Conservation (phyloP, 106 monocot genomes). For the Dioscorea zingiberensis region DNA sequence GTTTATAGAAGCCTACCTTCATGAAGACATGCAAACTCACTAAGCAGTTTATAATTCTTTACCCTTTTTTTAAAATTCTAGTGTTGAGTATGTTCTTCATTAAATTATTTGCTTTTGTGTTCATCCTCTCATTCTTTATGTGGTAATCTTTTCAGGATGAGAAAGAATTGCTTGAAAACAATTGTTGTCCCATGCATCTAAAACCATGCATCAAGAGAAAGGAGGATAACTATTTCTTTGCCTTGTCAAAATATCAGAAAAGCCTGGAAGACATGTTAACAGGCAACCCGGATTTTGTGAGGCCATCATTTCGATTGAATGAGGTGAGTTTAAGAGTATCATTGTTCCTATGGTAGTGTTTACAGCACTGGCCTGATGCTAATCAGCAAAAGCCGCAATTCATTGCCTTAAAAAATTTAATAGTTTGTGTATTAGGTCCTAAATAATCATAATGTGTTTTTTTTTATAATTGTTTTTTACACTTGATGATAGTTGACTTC, state of each 20-base stretch:
- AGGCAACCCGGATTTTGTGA: constrained; percentile 75
- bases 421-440: too few species aligned
- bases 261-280: constrained; percentile 65
- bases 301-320: constrained; percentile 83
- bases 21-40: too few species aligned
- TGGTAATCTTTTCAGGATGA: constrained; percentile 55
- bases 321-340: constrained; percentile 43
- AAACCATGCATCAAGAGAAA: constrained; percentile 82
- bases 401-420: too few species aligned
- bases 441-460: too few species aligned
- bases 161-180: constrained; percentile 88
- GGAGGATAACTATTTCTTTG: constrained; percentile 97
- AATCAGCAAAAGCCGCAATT: neutral
- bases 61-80: too few species aligned
- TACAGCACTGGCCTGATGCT: neutral
- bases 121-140: too few species aligned
- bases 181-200: constrained; percentile 80
- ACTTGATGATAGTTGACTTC: too few species aligned
- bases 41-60: too few species aligned
- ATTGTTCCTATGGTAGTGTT: neutral
- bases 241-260: constrained; percentile 92
- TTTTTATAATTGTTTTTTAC: too few species aligned
- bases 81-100: too few species aligned
- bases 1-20: too few species aligned
- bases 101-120: too few species aligned